Percentiles rank a stretch among this genome's conserved stretches.
phyloP scores from a whole-genome alignment of 1,139 yeast genomes.

The Kurtzmaniella quercitrusa region DNA sequence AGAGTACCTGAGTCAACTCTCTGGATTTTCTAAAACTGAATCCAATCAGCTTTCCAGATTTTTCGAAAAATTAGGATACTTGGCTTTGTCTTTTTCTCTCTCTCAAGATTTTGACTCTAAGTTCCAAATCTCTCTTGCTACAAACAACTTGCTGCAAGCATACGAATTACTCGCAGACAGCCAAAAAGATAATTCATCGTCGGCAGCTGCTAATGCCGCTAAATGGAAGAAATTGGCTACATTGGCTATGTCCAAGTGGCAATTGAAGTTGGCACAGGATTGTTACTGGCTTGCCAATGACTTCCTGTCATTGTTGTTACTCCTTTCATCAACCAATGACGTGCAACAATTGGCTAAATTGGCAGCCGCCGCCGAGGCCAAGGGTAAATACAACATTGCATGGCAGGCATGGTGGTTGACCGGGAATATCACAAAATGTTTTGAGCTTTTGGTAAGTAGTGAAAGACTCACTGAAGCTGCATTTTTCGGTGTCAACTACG shows the following conservation, averaged over 20 bases:
- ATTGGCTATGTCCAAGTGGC: constrained; percentile 73
- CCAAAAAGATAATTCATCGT: constrained; percentile 47
- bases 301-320: constrained; percentile 71
- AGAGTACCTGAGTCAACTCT: constrained; percentile 38
- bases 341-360: constrained; percentile 53
- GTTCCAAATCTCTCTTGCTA: constrained; percentile 61
- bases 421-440: constrained; percentile 64
- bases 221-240: constrained; percentile 96
- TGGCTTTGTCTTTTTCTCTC: constrained; percentile 75
- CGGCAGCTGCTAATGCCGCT: constrained; percentile 29
- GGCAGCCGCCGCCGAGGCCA: constrained; percentile 60
- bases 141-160: constrained; percentile 70
- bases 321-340: constrained; percentile 81
- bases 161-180: constrained; percentile 58
- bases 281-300: constrained; percentile 81
- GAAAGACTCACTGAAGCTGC: constrained; percentile 84
- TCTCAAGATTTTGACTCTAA: constrained; percentile 84
- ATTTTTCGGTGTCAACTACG: constrained; percentile 72
- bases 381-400: constrained; percentile 85
- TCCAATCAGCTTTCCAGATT: constrained; percentile 82
- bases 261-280: constrained; percentile 74
- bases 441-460: constrained; percentile 62
- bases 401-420: constrained; percentile 89
- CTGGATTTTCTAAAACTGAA: constrained; percentile 62
- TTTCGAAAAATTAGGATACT: constrained; percentile 86